Base-by-base conservation (phyloP, 2,329 filamentous ascomycete species). In the Aspergillus costaricaensis region DNA sequence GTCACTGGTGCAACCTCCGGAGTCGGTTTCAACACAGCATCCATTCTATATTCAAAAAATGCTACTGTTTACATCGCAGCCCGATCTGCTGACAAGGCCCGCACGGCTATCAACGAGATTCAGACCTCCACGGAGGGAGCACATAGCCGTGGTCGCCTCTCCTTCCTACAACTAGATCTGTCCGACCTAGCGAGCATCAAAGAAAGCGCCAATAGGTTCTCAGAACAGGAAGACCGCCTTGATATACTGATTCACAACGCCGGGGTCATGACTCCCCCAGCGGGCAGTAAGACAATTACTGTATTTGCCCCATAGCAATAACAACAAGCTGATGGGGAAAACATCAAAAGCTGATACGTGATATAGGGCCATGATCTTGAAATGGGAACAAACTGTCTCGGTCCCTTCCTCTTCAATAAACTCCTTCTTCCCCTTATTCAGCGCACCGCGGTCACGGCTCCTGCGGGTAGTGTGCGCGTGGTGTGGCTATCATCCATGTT, bases 51-150 rank as follows among this genome's bases (percentile, higher is more conserved):
- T 70, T 70, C 74, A 12, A 79, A 77, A 38, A 82, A 85, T 57
- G 84, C 77, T 38, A 84, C 76, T 1, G 80, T 87, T n/a, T 87
- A 86, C 70, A 70, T 85, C 25, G 83, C 83, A 4, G 79, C 80
- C 2, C 82, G 85, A 30, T 80, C 72, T 3, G 67, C 76, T 36
- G 70, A 76, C n/a, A 83, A 82, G 62, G 82, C 76, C 12, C 69
- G 72, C 2, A 62, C 69, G 0, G 82, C 82, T 41, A 82, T 87
- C 49, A 68, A 73, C 4, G 62, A 70, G 5, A 81, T 86, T 64
- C 73, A 77, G 25, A 63, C 69, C 2, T 72, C 70, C 3, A 81
- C 81, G 38, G 32, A 36, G 32, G 32, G 32, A 12, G 32, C 32
- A 36, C 32, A 36, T 14, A 36, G 32, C 32, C 32, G 32, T 14